Base-by-base conservation (phyloP, 192 early-diverging fungal species). In the Coemansia sp. region DNA sequence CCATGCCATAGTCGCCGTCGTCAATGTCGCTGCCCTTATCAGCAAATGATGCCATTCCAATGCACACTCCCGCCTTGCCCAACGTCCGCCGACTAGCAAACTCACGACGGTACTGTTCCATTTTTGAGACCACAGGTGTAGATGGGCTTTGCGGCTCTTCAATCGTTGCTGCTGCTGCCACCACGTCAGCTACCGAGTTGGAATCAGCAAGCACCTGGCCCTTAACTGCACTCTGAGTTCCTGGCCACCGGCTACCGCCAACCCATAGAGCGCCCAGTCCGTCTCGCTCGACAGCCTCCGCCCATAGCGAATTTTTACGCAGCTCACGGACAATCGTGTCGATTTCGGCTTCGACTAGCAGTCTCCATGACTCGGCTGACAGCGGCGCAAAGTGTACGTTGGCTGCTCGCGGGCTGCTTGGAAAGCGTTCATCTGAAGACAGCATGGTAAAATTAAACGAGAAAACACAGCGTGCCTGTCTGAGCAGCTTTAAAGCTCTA, bases 291-390 rank as follows among this genome's bases (percentile, higher is more conserved):
- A 58, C 76, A 2, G 60, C 66, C 10, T 73, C 76, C 9, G 65
- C 64, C 76, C 70, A 79, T 23, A 68, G 46, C 16, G 71, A 52
- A 30, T 73, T 73, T 51, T 79, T 79, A 53, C 71, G 71, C 49
- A 79, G 71, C 62, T 79, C 76, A 12, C 76, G 70, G 40, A 79
- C 76, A 31, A 68, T 59, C 5, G 66, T 68, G 49, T 79, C 76
- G 16, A 79, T 69, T 45, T 79, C 76, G 11, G 69, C 60, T 46
- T 79, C 76, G 2, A 79, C 60, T 23, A 73, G 40, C 40, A 79
- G 56, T 20, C 76, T 65, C 76, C 76, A 79, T 28, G 64, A 56
- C 39, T 77, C 74, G 14, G 56, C 53, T 8, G 57, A 60, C 31
- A 64, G 66, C 47, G 64, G 40, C 9, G 30, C 56, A 58, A 47